phyloP scores from a whole-genome alignment of 2,329 filamentous ascomycete species.

The Ascochyta rabiei region DNA sequence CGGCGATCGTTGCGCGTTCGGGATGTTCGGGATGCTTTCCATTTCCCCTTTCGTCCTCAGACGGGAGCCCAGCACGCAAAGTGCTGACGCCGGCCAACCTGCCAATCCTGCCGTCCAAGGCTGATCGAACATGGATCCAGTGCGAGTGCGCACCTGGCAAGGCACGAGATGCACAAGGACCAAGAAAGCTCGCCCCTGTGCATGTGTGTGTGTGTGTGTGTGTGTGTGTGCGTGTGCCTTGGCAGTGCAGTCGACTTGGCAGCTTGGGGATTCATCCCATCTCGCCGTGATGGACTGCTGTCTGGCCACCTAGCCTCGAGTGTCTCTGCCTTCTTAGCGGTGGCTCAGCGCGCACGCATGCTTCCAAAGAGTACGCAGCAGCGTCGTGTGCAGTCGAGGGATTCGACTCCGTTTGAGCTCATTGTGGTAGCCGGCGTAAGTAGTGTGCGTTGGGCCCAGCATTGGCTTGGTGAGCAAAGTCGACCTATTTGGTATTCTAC shows the following conservation, averaged over 20 bases:
- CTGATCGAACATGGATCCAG: constrained; percentile 7
- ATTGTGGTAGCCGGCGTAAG: too few relatives aligned
- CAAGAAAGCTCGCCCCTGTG: constrained; percentile 3
- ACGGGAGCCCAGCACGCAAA: constrained; percentile 5
- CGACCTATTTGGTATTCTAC: too few relatives aligned
- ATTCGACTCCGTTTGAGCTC: constrained; percentile 11
- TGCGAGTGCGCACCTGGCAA: neutral
- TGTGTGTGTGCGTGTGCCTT: neutral
- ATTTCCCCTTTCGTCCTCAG: constrained; percentile 1
- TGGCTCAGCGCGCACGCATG: constrained; percentile 10
- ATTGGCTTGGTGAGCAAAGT: too few relatives aligned
- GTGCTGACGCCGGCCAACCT: constrained; percentile 14
- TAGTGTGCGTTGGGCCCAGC: too few relatives aligned
- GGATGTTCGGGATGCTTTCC: too few relatives aligned
- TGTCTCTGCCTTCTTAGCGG: constrained; percentile 1
- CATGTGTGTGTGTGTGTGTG: neutral
- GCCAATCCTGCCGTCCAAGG: constrained; percentile 7
- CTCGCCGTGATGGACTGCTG: neutral
- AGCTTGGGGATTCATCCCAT: neutral
- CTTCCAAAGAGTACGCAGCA: constrained; percentile 2
- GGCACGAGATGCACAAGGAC: constrained; percentile 7
- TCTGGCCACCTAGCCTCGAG: neutral
- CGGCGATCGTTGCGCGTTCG: constrained; percentile 12
- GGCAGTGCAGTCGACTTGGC: constrained; percentile 7
- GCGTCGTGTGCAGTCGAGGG: neutral